A percentile compares a stretch with the other conserved stretches of the same genome.
Evolutionary conservation across 1,284 basidiomycete genomes (phyloP).

Genomic region (Thelephora terrestris): DNA sequence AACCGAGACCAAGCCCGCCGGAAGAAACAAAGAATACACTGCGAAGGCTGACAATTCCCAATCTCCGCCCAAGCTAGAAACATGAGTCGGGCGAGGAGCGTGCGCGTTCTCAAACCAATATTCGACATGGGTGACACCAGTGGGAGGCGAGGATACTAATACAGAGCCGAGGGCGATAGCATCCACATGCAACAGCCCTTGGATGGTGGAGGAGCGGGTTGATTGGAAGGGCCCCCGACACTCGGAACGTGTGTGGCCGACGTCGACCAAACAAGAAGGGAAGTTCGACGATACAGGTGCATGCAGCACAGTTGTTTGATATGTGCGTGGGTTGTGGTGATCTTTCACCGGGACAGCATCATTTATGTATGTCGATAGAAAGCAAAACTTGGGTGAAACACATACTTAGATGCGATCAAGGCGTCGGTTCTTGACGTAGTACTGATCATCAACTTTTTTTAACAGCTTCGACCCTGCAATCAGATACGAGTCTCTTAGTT

Average conservation of each 20-base stretch:
- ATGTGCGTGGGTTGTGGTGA: too few relatives aligned
- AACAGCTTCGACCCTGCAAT: too few relatives aligned
- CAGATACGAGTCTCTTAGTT: too few relatives aligned
- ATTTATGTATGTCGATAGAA: too few relatives aligned
- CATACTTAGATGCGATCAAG: too few relatives aligned
- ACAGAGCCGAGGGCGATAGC: slow-evolving; percentile 29
- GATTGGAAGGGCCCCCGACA: too few relatives aligned
- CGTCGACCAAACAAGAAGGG: slow-evolving; percentile 67
- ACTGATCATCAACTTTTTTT: too few relatives aligned
- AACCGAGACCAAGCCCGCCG: slow-evolving; percentile 30
- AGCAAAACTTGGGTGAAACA: too few relatives aligned
- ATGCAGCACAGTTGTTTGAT: neutral
- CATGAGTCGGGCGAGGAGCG: slow-evolving; percentile 28
- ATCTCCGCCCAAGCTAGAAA: slow-evolving; percentile 19
- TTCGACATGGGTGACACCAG: slow-evolving; percentile 31
- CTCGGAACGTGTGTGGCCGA: slow-evolving; percentile 80
- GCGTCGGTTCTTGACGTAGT: too few relatives aligned
- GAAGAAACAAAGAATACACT: slow-evolving; percentile 22
- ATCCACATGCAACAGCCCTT: too few relatives aligned
- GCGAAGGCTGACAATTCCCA: slow-evolving; percentile 19
- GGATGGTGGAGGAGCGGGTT: too few relatives aligned
- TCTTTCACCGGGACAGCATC: too few relatives aligned
- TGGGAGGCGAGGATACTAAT: slow-evolving; percentile 24
- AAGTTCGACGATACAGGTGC: slow-evolving; percentile 26
- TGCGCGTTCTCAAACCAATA: slow-evolving; percentile 34